Evolutionary conservation across 495 filamentous ascomycete genomes (phyloP).

Genomic region (Aspergillus heteromorphus): DNA sequence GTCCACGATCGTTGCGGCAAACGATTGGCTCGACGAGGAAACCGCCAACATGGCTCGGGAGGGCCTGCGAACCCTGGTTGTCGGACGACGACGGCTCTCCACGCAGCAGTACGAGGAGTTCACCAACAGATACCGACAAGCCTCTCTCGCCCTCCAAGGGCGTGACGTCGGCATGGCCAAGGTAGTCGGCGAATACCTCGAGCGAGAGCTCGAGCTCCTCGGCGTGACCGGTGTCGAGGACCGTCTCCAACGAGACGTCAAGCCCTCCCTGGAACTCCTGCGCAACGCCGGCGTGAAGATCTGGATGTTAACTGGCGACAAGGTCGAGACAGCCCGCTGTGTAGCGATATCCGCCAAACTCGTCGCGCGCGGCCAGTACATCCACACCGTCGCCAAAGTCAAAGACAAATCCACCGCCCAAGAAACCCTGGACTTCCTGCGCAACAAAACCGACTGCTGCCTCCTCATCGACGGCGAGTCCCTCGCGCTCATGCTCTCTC

Average conservation of each 20-base stretch:
- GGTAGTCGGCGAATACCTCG: slow-evolving; percentile 74
- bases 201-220: slow-evolving; percentile 82
- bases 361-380: slow-evolving; percentile 90
- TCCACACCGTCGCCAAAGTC: slow-evolving; percentile 85
- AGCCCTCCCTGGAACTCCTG: slow-evolving; percentile 86
- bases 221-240: slow-evolving; percentile 98
- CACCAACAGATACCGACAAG: slow-evolving; percentile 64
- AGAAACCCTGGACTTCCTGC: slow-evolving; percentile 80
- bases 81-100: slow-evolving; percentile 80
- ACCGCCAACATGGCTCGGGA: slow-evolving; percentile 98
- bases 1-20: slow-evolving; percentile 84
- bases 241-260: slow-evolving; percentile 91
- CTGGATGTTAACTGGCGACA: slow-evolving; percentile 99
- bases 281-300: slow-evolving; percentile 99
- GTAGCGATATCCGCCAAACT: slow-evolving; percentile 93
- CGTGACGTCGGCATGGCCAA: slow-evolving; percentile 77
- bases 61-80: slow-evolving; percentile 88
- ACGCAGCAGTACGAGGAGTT: slow-evolving; percentile 74
- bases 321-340: slow-evolving; percentile 95
- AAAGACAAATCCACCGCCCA: slow-evolving; percentile 56
- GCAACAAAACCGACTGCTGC: slow-evolving; percentile 80
- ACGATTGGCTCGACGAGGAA: slow-evolving; percentile 98
- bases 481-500: slow-evolving; percentile 71
- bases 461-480: slow-evolving; percentile 94
- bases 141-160: slow-evolving; percentile 69